Conservation (phyloP, 768 basidiomycete genomes). For the Arthromyces matolae region DNA sequence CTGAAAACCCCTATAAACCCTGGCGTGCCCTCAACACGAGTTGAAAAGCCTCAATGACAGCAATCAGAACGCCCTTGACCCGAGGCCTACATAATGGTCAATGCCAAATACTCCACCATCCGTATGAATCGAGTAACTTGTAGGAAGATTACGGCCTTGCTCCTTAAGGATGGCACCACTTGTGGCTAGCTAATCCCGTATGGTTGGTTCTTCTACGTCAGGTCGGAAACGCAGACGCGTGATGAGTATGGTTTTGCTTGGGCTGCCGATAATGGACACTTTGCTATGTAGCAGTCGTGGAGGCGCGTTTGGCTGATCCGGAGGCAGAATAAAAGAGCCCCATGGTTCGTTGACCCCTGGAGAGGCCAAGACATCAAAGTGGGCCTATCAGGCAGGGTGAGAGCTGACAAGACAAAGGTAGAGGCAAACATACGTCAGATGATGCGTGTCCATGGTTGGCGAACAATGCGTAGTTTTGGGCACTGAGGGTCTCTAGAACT, state of each 20-base stretch:
- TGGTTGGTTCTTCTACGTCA: constrained; percentile 11
- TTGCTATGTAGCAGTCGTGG: neutral
- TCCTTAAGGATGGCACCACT: too few relatives aligned
- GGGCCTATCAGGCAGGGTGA: neutral
- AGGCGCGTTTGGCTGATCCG: neutral
- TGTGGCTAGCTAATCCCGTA: too few relatives aligned
- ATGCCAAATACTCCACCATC: too few relatives aligned
- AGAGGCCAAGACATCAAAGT: constrained; percentile 8
- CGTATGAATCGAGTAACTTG: too few relatives aligned
- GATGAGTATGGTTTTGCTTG: constrained; percentile 8
- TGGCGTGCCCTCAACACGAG: too few relatives aligned
- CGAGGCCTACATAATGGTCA: too few relatives aligned
- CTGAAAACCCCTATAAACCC: too few relatives aligned
- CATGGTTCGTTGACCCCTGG: constrained; percentile 1
- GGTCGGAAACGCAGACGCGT: constrained; percentile 9
- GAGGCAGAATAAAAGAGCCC: constrained; percentile 6
- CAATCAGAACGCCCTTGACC: too few relatives aligned
- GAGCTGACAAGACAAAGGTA: neutral
- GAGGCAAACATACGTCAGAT: neutral
- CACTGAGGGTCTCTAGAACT: constrained; percentile 14
- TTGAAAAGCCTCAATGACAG: too few relatives aligned
- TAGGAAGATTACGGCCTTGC: too few relatives aligned
- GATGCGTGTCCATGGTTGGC: constrained; percentile 10
- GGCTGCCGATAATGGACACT: neutral
- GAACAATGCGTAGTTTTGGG: constrained; percentile 7